Evolutionary conservation across 163 green algal species (phyloP), one percentile per base, ranked within the genome.

Genomic region (Scenedesmus sp.): DNA sequence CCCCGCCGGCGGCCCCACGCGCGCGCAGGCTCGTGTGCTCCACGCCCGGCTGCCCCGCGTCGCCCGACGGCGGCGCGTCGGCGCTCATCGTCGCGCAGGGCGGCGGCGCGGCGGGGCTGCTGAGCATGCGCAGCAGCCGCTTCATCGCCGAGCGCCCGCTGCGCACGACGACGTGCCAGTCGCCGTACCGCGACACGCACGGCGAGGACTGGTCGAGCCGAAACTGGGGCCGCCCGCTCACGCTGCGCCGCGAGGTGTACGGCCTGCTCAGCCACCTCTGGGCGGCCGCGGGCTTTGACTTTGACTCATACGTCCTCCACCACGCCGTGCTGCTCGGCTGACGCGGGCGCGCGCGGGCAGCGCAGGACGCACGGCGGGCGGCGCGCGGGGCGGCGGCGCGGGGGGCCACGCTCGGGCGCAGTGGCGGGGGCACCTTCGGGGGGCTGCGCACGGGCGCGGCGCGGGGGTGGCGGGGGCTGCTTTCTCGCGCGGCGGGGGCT

Each of bases 261-360:
- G 70, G 70, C 39, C 20, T 26, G 10, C 45, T 78, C 2, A 70
- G 42, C 13, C 14, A 26, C 22, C 60, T 78, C 28, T 78, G 70
- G 70, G 70, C 56, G 5, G 57, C 26, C 1, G 60, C 24, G 6
- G 70, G 56, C 6, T 78, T 60, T 31, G 70, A 78, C 10, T 78
- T 63, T 39, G 70, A 78, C 29, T 78, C 70, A 9, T 69, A 78
- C 53, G 70, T 70, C 28, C 22, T 78, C 42, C 57, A 70, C 60
- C 42, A 70, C 28, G 56, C 70, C 17, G 11, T 50, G 69, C 34
- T 54, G 62, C 33, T 31, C n/a, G n/a, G n/a, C n/a, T n/a, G n/a
- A n/a, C n/a, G n/a, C n/a, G n/a, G n/a, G n/a, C n/a, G n/a, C n/a
- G n/a, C n/a, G n/a, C n/a, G n/a, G n/a, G n/a, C n/a, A n/a, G n/a